These are phyloP conservation scores for Aspergillus novofumigatus DNA, from an alignment of 2,329 filamentous ascomycete genomes.

Conservation along the genomic window DNA sequence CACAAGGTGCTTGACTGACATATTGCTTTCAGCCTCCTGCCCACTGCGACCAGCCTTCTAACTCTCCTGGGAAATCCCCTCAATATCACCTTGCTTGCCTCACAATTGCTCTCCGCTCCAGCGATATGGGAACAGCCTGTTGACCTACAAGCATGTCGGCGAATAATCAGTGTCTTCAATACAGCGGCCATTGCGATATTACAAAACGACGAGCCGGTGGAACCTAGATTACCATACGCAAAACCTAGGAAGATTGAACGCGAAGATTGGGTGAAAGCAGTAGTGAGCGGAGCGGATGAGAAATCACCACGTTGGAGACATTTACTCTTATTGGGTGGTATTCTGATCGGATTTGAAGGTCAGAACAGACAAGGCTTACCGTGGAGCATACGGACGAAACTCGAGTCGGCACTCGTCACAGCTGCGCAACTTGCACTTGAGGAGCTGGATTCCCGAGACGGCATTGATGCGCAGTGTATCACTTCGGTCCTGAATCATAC, in stretches of 20 bases:
- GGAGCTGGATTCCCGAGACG: slow-evolving; percentile 49
- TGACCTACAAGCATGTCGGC: slow-evolving; percentile 52
- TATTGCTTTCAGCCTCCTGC: slow-evolving; percentile 45
- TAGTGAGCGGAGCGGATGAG: slow-evolving; percentile 58
- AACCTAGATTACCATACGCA: slow-evolving; percentile 30
- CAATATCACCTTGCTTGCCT: slow-evolving; percentile 58
- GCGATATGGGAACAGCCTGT: slow-evolving; percentile 56
- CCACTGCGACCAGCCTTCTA: slow-evolving; percentile 45
- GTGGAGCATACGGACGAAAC: slow-evolving; percentile 57
- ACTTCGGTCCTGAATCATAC: slow-evolving; percentile 71
- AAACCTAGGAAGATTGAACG: slow-evolving; percentile 50
- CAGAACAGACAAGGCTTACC: slow-evolving; percentile 62
- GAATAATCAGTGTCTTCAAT: slow-evolving; percentile 59
- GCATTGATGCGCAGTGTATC: slow-evolving; percentile 51
- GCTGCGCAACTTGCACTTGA: slow-evolving; percentile 71
- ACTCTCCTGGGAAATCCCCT: slow-evolving; percentile 55
- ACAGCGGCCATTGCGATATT: slow-evolving; percentile 54
- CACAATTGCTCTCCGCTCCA: slow-evolving; percentile 56
- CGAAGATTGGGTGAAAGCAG: slow-evolving; percentile 56
- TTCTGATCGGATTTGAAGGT: slow-evolving; percentile 71
- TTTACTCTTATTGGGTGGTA: slow-evolving; percentile 70
- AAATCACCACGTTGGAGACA: slow-evolving; percentile 74
- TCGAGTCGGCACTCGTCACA: slow-evolving; percentile 69
- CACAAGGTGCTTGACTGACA: slow-evolving; percentile 10
- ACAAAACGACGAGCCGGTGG: slow-evolving; percentile 42